phyloP scores from a whole-genome alignment of 2,329 filamentous ascomycete species.

The Fusarium begoniae region DNA sequence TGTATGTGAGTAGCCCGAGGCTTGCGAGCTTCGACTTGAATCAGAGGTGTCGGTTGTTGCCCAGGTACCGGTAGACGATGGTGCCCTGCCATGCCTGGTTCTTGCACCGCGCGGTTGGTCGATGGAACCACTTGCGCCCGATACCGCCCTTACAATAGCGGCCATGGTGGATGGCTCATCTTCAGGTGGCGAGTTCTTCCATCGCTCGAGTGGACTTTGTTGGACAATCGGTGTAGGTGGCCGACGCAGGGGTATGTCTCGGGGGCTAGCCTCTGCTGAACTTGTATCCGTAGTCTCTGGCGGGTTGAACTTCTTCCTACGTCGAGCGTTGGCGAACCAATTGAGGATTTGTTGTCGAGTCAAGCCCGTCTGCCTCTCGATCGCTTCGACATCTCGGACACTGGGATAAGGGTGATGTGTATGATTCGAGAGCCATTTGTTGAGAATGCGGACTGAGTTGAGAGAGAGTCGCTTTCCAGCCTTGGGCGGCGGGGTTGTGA shows the following conservation, averaged over 20 bases:
- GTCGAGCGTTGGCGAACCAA: constrained; percentile 87
- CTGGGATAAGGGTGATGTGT: constrained; percentile 82
- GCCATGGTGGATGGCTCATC: constrained; percentile 44
- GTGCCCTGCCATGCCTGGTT: neutral
- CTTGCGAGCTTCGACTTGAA: neutral
- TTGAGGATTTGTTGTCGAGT: constrained; percentile 83
- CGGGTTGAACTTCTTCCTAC: constrained; percentile 69
- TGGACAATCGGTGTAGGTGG: constrained; percentile 59
- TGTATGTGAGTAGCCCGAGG: neutral
- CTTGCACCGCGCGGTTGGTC: rapidly evolving
- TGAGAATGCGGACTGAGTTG: constrained; percentile 23
- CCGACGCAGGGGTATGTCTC: neutral
- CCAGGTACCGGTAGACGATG: constrained; percentile 29
- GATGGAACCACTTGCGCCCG: neutral
- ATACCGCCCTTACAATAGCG: constrained; percentile 43
- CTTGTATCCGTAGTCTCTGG: neutral
- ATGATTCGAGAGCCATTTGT: constrained; percentile 76
- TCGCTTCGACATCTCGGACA: constrained; percentile 79
- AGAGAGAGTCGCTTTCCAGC: constrained; percentile 27
- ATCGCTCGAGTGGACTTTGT: constrained; percentile 45
- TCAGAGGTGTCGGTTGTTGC: neutral
- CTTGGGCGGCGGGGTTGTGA: neutral
- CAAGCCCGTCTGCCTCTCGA: constrained; percentile 78
- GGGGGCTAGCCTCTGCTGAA: neutral
- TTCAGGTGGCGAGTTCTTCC: constrained; percentile 46